These are phyloP conservation scores for Cladosporium sp. DNA, from an alignment of 2,329 filamentous ascomycete species.

Conservation along the genomic window DNA sequence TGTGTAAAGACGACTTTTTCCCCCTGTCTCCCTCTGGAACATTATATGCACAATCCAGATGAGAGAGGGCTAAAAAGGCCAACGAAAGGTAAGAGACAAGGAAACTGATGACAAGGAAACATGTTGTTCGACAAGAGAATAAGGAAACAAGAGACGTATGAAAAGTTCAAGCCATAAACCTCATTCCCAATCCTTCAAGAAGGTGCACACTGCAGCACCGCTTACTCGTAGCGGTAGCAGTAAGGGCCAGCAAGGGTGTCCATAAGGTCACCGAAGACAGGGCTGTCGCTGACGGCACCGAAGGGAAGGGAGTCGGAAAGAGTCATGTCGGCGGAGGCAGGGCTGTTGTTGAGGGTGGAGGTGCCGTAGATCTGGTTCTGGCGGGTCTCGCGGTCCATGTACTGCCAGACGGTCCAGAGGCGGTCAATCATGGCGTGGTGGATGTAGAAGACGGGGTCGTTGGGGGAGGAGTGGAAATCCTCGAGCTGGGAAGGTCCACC, in stretches of 20 bases:
- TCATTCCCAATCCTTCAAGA: too few species aligned
- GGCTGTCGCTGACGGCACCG: constrained; percentile 26
- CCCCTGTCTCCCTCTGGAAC: too few species aligned
- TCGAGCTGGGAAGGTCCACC: constrained; percentile 39
- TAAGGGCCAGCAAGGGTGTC: constrained; percentile 29
- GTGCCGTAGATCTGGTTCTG: constrained; percentile 41
- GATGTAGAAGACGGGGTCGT: constrained; percentile 47
- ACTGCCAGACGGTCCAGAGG: constrained; percentile 50
- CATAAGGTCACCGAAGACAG: constrained; percentile 27
- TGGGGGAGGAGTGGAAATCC: constrained; percentile 44
- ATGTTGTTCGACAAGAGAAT: neutral
- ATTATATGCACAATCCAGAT: too few species aligned
- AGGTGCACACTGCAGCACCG: neutral
- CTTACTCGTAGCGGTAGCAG: constrained; percentile 31
- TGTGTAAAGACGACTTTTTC: too few species aligned
- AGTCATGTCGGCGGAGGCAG: constrained; percentile 42
- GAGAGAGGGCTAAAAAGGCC: neutral
- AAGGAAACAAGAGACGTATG: neutral
- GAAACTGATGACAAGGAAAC: neutral
- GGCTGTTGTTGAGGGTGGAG: constrained; percentile 41
- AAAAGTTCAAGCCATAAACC: neutral
- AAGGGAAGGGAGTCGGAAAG: constrained; percentile 40
- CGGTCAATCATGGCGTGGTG: constrained; percentile 48
- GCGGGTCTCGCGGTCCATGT: constrained; percentile 37
- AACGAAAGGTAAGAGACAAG: neutral